Evolutionary conservation across 305 asterid genomes (phyloP).

Genomic region (Fraxinus paxiana): DNA sequence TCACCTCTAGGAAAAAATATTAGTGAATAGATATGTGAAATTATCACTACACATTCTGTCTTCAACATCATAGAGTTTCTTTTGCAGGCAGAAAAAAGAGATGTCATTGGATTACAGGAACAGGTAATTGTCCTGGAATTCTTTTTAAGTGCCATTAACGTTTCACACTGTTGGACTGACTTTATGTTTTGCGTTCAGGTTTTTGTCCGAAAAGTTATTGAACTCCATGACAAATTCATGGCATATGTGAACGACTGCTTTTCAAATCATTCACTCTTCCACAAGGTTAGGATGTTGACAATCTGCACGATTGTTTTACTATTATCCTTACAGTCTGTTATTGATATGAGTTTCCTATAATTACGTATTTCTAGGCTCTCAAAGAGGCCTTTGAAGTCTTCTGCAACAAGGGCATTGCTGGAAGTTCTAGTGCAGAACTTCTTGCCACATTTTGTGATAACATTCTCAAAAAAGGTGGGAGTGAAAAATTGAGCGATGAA

Average conservation of each 20-base stretch:
- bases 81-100: constrained; percentile 85
- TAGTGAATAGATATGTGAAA: constrained; percentile 5
- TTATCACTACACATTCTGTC: not conserved
- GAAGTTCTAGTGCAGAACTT: constrained; percentile 93
- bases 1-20: constrained; percentile 9
- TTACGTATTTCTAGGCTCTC: constrained; percentile 56
- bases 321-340: not conserved
- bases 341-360: constrained; percentile 12
- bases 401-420: constrained; percentile 94
- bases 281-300: constrained; percentile 58
- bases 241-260: constrained; percentile 82
- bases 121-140: constrained; percentile 47
- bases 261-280: constrained; percentile 83
- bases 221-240: constrained; percentile 90
- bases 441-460: constrained; percentile 94
- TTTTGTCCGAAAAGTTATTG: constrained; percentile 85
- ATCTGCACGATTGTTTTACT: constrained; percentile 10
- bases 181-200: constrained; percentile 40
- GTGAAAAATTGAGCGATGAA: constrained; percentile 85
- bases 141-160: constrained; percentile 4
- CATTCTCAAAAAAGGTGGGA: constrained; percentile 85
- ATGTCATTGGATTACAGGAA: constrained; percentile 79
- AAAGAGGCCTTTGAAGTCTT: constrained; percentile 92
- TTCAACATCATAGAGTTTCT: not conserved
- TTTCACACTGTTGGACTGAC: constrained; percentile 26